phyloP scores from a whole-genome alignment of 1,284 basidiomycete genomes.

The Tilletia caries region DNA sequence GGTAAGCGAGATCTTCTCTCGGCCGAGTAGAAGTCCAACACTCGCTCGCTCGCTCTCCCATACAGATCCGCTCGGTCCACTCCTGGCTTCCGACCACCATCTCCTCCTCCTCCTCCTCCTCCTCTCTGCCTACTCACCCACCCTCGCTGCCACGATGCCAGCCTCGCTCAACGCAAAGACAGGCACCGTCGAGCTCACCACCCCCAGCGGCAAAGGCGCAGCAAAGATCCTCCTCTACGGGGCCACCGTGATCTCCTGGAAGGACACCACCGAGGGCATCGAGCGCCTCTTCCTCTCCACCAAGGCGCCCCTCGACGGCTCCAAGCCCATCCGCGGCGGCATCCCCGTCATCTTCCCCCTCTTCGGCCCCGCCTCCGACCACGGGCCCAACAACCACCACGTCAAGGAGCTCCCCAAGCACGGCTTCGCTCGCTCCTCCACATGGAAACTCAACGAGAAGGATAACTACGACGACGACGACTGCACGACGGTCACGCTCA shows the following conservation, averaged over 20 bases:
- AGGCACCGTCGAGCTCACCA: slow-evolving; percentile 7
- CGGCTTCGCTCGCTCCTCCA: slow-evolving; percentile 36
- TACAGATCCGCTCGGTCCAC: no score
- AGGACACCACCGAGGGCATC: slow-evolving; percentile 27
- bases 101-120: not conserved
- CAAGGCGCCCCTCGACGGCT: slow-evolving; percentile 36
- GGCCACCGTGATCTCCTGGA: slow-evolving; percentile 46
- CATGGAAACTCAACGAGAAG: slow-evolving; percentile 27
- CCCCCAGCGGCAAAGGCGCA: slow-evolving; percentile 10
- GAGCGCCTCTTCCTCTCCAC: slow-evolving; percentile 39
- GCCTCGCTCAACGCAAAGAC: not conserved
- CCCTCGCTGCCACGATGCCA: not conserved
- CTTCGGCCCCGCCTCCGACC: slow-evolving; percentile 36
- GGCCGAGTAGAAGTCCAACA: no score
- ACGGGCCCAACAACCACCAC: slow-evolving; percentile 26
- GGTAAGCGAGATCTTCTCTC: no score
- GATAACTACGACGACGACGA: slow-evolving; percentile 24
- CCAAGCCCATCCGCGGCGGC: slow-evolving; percentile 38
- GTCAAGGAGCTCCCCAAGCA: slow-evolving; percentile 35
- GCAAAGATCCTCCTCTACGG: slow-evolving; percentile 38
- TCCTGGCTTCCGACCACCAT: no score
- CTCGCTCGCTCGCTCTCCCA: no score
- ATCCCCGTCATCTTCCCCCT: slow-evolving; percentile 47
- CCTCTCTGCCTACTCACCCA: not conserved
- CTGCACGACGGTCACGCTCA: slow-evolving; percentile 28